Conservation (phyloP, 106 monocot species). For the Iris macrosiphon region DNA sequence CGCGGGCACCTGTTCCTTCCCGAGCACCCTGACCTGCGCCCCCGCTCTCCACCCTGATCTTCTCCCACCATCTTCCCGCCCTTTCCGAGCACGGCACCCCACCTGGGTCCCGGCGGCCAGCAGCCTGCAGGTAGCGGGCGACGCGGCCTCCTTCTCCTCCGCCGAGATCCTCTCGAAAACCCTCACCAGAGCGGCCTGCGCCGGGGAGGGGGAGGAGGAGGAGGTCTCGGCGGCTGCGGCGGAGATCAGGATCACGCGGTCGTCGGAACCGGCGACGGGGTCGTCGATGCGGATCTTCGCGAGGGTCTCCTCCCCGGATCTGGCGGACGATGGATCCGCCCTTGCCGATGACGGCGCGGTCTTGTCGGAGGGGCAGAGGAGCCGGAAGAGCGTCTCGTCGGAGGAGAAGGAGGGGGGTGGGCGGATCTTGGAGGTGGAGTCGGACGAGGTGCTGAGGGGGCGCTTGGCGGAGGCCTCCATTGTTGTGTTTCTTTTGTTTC, state of each 20-base stretch:
- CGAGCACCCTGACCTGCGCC: conserved; percentile 53
- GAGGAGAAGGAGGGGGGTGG: conserved; percentile 10
- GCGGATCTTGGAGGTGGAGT: conserved; percentile 21
- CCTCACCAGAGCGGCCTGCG: conserved; percentile 52
- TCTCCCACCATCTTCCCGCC: conserved; percentile 68
- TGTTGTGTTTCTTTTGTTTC: too few species aligned
- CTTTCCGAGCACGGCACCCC: conserved; percentile 62
- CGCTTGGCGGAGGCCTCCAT: too few species aligned
- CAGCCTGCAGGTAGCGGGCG: conserved; percentile 35
- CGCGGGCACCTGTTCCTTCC: conserved; percentile 38
- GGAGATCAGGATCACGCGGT: conserved; percentile 37
- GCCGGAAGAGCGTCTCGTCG: conserved; percentile 34
- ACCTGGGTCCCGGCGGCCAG: conserved; percentile 37
- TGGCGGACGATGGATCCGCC: conserved; percentile 39
- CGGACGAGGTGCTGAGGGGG: too few species aligned
- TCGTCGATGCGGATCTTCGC: conserved; percentile 43
- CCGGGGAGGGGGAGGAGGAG: conserved; percentile 21
- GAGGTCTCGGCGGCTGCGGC: conserved; percentile 8
- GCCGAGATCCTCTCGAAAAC: conserved; percentile 58
- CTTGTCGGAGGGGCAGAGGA: conserved; percentile 52
- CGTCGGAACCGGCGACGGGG: conserved; percentile 39
- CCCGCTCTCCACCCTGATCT: conserved; percentile 56
- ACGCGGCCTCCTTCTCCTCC: conserved; percentile 24
- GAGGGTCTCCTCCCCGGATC: conserved; percentile 38
- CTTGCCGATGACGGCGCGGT: conserved; percentile 44